Conservation (phyloP, 768 basidiomycete species). For the Punctularia strigosozonata region DNA sequence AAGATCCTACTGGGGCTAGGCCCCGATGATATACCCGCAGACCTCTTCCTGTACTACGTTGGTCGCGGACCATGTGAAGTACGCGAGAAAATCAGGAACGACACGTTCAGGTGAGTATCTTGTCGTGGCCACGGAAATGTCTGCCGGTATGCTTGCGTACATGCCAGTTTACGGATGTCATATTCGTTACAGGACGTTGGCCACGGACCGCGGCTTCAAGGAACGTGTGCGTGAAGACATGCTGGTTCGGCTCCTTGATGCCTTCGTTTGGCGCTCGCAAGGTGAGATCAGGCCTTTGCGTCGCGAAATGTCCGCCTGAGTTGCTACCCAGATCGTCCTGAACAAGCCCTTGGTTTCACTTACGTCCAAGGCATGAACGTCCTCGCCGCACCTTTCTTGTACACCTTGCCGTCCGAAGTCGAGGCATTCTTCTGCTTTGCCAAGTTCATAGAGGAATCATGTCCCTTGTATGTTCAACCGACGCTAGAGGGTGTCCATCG, state of each 20-base stretch:
- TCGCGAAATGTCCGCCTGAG: slow-evolving; percentile 2
- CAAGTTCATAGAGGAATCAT: slow-evolving; percentile 89
- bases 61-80: slow-evolving; percentile 79
- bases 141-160: too few species aligned
- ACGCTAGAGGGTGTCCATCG: slow-evolving; percentile 93
- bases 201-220: slow-evolving; percentile 96
- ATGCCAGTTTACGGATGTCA: too few species aligned
- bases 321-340: slow-evolving; percentile 49
- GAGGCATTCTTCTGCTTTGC: slow-evolving; percentile 97
- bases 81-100: slow-evolving; percentile 88
- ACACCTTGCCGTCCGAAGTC: slow-evolving; percentile 94
- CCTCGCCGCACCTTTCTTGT: slow-evolving; percentile 93
- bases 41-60: slow-evolving; percentile 68
- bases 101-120: slow-evolving; percentile 72
- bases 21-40: slow-evolving; percentile 64
- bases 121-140: too few species aligned
- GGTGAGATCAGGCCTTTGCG: slow-evolving; percentile 30
- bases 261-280: slow-evolving; percentile 93
- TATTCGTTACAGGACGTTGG: slow-evolving; percentile 53
- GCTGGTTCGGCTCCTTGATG: slow-evolving; percentile 92
- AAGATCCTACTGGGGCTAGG: slow-evolving; percentile 86
- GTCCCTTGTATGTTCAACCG: slow-evolving; percentile 94
- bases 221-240: slow-evolving; percentile 94
- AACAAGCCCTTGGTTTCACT: slow-evolving; percentile 80
- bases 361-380: slow-evolving; percentile 99